These are phyloP conservation scores for Articulospora tetracladia DNA, from an alignment of 495 filamentous ascomycete species.

Conservation along the genomic window DNA sequence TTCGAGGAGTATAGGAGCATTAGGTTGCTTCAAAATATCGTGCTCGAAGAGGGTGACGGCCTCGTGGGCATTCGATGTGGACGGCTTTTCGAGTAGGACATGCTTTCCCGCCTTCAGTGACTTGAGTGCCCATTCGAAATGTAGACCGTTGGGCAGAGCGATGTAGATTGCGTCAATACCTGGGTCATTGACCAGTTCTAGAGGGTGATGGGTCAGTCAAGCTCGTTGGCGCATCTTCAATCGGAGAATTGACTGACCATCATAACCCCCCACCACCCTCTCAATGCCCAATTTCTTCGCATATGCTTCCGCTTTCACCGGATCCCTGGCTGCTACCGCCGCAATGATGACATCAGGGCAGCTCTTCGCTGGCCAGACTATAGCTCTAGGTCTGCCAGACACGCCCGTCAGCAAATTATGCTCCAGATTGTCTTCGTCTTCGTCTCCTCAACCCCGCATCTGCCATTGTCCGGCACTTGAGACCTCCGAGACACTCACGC, in stretches of 20 bases:
- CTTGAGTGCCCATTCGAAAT: slow-evolving; percentile 51
- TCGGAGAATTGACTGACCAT: slow-evolving; percentile 30
- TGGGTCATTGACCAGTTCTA: slow-evolving; percentile 49
- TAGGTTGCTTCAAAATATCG: slow-evolving; percentile 27
- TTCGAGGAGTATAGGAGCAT: slow-evolving; percentile 50
- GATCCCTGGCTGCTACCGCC: slow-evolving; percentile 56
- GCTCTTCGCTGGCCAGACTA: slow-evolving; percentile 53
- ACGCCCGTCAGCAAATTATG: background rate
- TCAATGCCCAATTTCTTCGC: slow-evolving; percentile 56
- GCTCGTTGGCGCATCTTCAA: slow-evolving; percentile 33
- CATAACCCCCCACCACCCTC: slow-evolving; percentile 44
- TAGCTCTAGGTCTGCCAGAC: slow-evolving; percentile 39
- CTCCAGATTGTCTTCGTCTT: no score
- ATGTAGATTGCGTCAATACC: slow-evolving; percentile 50
- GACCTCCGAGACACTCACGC: slow-evolving; percentile 5
- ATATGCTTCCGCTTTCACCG: slow-evolving; percentile 45
- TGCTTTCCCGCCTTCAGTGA: slow-evolving; percentile 52
- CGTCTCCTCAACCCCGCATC: no score
- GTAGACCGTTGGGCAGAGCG: slow-evolving; percentile 46
- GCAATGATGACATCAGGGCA: slow-evolving; percentile 58
- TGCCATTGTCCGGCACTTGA: no score
- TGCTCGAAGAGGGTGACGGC: slow-evolving; percentile 40
- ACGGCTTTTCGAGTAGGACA: slow-evolving; percentile 56
- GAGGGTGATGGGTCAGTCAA: slow-evolving; percentile 54
- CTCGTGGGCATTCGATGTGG: slow-evolving; percentile 44